Evolutionary conservation across 2,329 filamentous ascomycete genomes (phyloP), one percentile per base, ranked within the genome.

Genomic region (Cercospora sp.): DNA sequence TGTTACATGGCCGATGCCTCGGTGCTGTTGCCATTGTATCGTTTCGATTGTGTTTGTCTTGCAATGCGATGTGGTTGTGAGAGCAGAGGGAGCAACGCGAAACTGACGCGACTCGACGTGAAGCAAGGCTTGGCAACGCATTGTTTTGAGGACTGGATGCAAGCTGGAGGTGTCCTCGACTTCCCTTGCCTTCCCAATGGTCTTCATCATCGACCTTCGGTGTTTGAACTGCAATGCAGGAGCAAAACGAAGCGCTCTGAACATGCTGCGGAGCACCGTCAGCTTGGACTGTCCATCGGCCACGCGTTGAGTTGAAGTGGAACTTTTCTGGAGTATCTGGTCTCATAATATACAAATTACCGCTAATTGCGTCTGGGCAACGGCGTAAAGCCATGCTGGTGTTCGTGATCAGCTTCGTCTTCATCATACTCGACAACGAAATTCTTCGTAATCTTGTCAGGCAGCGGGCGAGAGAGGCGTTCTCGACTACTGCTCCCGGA

Each of bases 391-490:
- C 66, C 66, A 33, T 68, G 66, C 51, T 68, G 61, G 20, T 59
- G 58, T 31, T 68, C 66, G 48, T 33, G 30, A 48, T 62, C 57
- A 1, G 30, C 55, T 42, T 65, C 63, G 10, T 64, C 42, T 18
- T 67, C 64, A 53, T 70, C 66, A 51, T 82, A 72, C 60, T 73
- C 71, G 2, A 73, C 66, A 0, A 73, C 65, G 36, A 68, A 64
- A 12, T 67, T 60, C 57, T 67, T 72, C 36, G 59, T 69, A 55
- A 73, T 73, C 42, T 68, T 68, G 20, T 67, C 62, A 5, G 36
- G 33, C 1, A 16, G 31, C n/a, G 63, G 58, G 18, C 60, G 33
- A n/a, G 72, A 65, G 3, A 73, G 45, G n/a, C 57, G 61, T 30
- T 73, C 72, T 48, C 68, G 62, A 57, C 71, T 73, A 57, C 68